A percentile compares a stretch with the other conserved stretches of the same genome.
Evolutionary conservation across 352 stramenopile species (phyloP).

Genomic region (Globisporangium paroecandrum): DNA sequence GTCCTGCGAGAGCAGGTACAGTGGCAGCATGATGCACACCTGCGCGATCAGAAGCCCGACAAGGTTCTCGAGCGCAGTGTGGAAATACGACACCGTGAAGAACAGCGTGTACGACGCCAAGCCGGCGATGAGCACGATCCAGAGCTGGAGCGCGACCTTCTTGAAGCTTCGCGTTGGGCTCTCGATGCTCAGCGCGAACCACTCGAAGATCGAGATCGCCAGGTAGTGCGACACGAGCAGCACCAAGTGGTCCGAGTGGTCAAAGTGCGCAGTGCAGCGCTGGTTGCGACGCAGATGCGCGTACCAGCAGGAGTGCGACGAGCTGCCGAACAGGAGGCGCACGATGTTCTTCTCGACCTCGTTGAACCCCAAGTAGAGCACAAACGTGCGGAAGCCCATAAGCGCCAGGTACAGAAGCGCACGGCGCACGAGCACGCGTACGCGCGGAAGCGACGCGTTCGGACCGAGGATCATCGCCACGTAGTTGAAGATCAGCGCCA

Average conservation of each 20-base stretch:
- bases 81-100: slow-evolving; percentile 69
- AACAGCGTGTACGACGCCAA: slow-evolving; percentile 57
- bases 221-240: slow-evolving; percentile 73
- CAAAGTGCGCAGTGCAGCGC: slow-evolving; percentile 51
- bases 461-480: slow-evolving; percentile 55
- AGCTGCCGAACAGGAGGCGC: slow-evolving; percentile 32
- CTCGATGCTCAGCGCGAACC: slow-evolving; percentile 62
- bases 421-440: slow-evolving; percentile 56
- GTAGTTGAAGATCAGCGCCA: slow-evolving; percentile 66
- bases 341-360: slow-evolving; percentile 43
- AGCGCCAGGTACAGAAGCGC: slow-evolving; percentile 50
- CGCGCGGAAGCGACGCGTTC: slow-evolving; percentile 40
- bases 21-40: slow-evolving; percentile 50
- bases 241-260: slow-evolving; percentile 80
- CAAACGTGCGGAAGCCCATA: slow-evolving; percentile 62
- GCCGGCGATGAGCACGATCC: slow-evolving; percentile 36
- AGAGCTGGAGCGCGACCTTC: slow-evolving; percentile 41
- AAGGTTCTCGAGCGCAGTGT: slow-evolving; percentile 63
- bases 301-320: slow-evolving; percentile 55
- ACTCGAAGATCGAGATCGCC: slow-evolving; percentile 69
- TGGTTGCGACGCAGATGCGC: slow-evolving; percentile 45
- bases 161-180: slow-evolving; percentile 36
- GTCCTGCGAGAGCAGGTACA: slow-evolving; percentile 67
- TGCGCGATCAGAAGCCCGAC: slow-evolving; percentile 59
- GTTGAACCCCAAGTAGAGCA: slow-evolving; percentile 65